These are phyloP conservation scores for Dactylellina haptotyla DNA, from an alignment of 2,329 filamentous ascomycete genomes.

Conservation along the genomic window DNA sequence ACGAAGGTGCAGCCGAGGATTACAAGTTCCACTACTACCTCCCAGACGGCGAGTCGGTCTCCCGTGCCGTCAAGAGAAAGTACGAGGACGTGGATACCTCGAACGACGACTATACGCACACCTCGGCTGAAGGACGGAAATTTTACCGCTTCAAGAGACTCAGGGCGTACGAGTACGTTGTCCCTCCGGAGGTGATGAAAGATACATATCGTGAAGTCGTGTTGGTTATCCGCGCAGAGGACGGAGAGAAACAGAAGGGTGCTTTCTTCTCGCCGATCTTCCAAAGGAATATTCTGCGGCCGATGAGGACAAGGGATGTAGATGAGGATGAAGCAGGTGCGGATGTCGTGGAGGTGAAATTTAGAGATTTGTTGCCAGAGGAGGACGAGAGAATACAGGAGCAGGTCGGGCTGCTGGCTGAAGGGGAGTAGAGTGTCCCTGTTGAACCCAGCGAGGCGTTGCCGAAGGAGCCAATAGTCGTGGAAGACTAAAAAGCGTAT, in stretches of 20 bases:
- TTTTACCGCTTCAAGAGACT: slow-evolving; percentile 72
- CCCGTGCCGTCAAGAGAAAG: slow-evolving; percentile 69
- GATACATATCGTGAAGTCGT: slow-evolving; percentile 65
- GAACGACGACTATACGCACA: slow-evolving; percentile 68
- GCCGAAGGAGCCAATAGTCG: background rate
- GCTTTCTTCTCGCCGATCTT: slow-evolving; percentile 74
- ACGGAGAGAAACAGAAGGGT: slow-evolving; percentile 67
- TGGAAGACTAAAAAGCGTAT: background rate
- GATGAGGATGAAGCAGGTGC: slow-evolving; percentile 51
- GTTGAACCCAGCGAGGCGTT: background rate
- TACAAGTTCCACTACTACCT: slow-evolving; percentile 75
- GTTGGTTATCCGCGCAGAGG: slow-evolving; percentile 70
- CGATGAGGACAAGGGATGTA: slow-evolving; percentile 50
- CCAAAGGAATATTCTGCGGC: slow-evolving; percentile 49
- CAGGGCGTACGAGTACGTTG: slow-evolving; percentile 69
- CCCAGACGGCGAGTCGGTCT: slow-evolving; percentile 65
- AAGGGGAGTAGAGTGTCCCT: slow-evolving; percentile 34
- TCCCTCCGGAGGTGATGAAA: slow-evolving; percentile 67
- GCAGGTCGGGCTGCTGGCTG: slow-evolving; percentile 42
- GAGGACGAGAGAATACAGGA: slow-evolving; percentile 51
- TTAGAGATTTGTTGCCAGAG: slow-evolving; percentile 48
- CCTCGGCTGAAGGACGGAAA: slow-evolving; percentile 63
- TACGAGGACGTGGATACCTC: slow-evolving; percentile 68
- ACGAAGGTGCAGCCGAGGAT: slow-evolving; percentile 67
- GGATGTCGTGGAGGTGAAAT: slow-evolving; percentile 51